Evolutionary conservation across 78 protist species (phyloP).

Genomic region (Andalucia godoyi): DNA sequence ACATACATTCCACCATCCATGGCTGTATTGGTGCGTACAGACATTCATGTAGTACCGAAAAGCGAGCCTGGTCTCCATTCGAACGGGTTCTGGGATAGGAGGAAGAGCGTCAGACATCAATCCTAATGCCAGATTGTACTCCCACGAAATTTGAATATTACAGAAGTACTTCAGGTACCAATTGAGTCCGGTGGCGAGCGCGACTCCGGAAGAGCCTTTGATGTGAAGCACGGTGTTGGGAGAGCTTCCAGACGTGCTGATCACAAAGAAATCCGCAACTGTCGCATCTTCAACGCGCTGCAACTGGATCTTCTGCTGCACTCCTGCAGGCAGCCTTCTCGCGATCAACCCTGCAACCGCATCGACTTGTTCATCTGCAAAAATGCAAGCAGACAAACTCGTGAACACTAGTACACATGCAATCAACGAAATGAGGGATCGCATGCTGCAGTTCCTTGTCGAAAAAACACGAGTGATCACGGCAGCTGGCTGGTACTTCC

Average conservation of each 20-base stretch:
- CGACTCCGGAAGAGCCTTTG: background rate
- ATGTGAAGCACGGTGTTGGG: background rate
- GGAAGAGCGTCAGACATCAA: background rate
- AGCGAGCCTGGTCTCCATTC: background rate
- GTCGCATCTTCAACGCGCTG: background rate
- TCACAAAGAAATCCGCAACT: background rate
- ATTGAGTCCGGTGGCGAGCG: conserved; percentile 13
- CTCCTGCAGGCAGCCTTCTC: background rate
- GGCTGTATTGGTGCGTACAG: conserved; percentile 47
- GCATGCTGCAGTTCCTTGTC: no score
- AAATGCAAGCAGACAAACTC: background rate
- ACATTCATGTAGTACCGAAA: conserved; percentile 53
- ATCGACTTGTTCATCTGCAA: no score
- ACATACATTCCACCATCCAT: conserved; percentile 34
- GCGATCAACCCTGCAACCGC: no score
- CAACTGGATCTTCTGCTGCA: background rate
- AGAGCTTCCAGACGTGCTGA: background rate
- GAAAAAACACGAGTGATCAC: no score
- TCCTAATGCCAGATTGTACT: background rate
- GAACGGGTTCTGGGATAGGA: background rate
- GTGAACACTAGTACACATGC: background rate
- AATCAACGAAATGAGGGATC: no score
- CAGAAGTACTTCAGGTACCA: conserved; percentile 4
- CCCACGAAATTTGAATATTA: background rate
- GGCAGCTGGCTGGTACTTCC: no score